phyloP scores from a whole-genome alignment of 345 rosid genomes.

The Eucalyptus marginata region DNA sequence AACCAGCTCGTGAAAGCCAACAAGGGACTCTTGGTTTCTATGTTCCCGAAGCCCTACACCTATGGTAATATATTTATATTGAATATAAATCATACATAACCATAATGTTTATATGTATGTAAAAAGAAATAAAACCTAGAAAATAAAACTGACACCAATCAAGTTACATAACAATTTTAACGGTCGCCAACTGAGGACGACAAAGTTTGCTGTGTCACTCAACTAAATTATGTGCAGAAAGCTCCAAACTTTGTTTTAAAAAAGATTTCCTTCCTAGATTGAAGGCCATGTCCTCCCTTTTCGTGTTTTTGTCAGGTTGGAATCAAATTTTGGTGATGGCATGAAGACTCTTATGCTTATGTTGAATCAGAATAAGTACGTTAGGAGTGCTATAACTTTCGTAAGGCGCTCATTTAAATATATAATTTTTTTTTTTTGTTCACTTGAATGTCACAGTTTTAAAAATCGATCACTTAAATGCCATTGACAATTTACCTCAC shows the following conservation, averaged over 20 bases:
- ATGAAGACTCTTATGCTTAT: not conserved
- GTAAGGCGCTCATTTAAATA: fast-evolving
- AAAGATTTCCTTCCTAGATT: not conserved
- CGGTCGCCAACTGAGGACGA: not conserved
- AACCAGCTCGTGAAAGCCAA: not conserved
- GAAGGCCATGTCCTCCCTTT: not conserved
- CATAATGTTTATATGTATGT: not conserved
- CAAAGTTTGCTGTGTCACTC: not conserved
- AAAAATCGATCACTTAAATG: too few species aligned
- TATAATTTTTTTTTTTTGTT: too few species aligned
- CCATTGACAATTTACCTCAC: fast-evolving
- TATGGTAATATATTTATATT: too few species aligned
- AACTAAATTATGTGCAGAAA: not conserved
- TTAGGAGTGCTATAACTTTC: too few species aligned
- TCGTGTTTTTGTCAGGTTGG: not conserved
- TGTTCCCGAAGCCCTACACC: not conserved
- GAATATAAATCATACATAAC: too few species aligned
- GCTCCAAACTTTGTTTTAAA: not conserved
- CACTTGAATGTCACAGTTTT: fast-evolving
- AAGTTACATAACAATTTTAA: not conserved
- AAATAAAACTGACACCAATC: not conserved
- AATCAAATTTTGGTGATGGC: not conserved
- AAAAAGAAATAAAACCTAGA: not conserved
- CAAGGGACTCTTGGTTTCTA: not conserved
- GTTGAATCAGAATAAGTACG: fast-evolving